phyloP scores from a whole-genome alignment of 2,329 filamentous ascomycete species.

The Scortechinia acanthostroma region DNA sequence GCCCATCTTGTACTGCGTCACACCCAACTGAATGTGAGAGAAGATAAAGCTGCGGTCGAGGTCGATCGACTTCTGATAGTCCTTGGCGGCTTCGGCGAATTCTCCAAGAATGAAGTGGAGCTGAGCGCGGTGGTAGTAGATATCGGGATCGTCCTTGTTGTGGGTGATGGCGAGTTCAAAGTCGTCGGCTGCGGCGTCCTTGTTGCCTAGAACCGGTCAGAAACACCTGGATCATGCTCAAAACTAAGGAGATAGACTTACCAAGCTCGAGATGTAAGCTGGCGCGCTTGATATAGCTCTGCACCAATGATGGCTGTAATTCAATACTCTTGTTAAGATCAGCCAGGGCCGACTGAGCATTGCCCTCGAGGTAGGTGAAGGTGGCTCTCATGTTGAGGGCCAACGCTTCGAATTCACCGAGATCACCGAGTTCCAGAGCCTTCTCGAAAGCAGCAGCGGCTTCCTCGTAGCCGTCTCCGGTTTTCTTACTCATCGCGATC shows the following conservation, averaged over 20 bases:
- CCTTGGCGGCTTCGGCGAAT: conserved; percentile 86
- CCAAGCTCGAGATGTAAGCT: conserved; percentile 95
- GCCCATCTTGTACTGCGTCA: conserved; percentile 99
- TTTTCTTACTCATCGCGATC: conserved; percentile 75
- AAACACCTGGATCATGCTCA: no score
- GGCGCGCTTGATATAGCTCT: conserved; percentile 97
- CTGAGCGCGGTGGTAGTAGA: conserved; percentile 98
- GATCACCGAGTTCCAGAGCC: conserved; percentile 73
- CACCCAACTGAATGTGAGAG: conserved; percentile 97
- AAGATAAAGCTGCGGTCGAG: conserved; percentile 95
- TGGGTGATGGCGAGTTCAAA: conserved; percentile 80
- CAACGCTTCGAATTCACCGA: conserved; percentile 78
- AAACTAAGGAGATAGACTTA: conserved; percentile 25
- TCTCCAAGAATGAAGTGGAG: conserved; percentile 96
- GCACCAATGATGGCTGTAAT: conserved; percentile 77
- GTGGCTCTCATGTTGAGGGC: conserved; percentile 96
- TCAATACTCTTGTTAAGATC: conserved; percentile 92
- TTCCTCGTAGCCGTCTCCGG: conserved; percentile 83
- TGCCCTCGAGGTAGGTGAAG: conserved; percentile 85
- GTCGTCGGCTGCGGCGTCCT: conserved; percentile 78
- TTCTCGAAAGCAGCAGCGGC: conserved; percentile 80
- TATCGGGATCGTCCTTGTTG: conserved; percentile 84
- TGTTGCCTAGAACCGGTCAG: conserved; percentile 52
- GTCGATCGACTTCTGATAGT: conserved; percentile 99
- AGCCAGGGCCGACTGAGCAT: conserved; percentile 72